Evolutionary conservation across 805 yeast species (phyloP).

Genomic region (Grigorovia transvaalensis): DNA sequence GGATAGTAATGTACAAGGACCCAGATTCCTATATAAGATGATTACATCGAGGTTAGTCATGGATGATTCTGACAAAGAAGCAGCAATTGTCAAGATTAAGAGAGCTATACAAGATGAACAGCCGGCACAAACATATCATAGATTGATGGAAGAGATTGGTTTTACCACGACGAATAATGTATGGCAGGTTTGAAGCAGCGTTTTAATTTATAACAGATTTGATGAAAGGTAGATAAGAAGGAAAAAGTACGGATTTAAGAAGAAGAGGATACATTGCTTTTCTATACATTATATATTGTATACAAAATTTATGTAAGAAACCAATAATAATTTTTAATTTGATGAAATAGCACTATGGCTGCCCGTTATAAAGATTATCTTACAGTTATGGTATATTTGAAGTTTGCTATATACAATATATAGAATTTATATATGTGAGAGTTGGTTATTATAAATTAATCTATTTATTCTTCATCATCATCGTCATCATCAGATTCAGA

Average conservation of each 20-base stretch:
- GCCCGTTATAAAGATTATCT: neutral
- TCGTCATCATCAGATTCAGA: conserved; percentile 41
- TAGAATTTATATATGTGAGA: neutral
- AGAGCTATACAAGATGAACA: conserved; percentile 50
- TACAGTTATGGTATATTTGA: neutral
- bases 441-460: neutral
- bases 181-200: neutral
- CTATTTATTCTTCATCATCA: conserved; percentile 9
- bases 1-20: conserved; percentile 54
- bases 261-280: too few species aligned
- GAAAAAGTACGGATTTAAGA: too few species aligned
- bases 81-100: conserved; percentile 52
- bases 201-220: too few species aligned
- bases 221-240: too few species aligned
- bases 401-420: neutral
- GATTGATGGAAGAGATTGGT: conserved; percentile 89
- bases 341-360: too few species aligned
- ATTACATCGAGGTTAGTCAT: conserved; percentile 56
- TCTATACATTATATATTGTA: neutral
- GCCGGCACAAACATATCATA: conserved; percentile 61
- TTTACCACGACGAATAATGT: conserved; percentile 21
- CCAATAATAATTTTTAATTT: too few species aligned
- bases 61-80: conserved; percentile 44
- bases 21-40: conserved; percentile 69
- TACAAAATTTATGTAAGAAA: neutral